Evolutionary conservation across 2,329 filamentous ascomycete species (phyloP), one percentile per base, ranked within the genome.

Genomic region (Epichloe brachyelytri): DNA sequence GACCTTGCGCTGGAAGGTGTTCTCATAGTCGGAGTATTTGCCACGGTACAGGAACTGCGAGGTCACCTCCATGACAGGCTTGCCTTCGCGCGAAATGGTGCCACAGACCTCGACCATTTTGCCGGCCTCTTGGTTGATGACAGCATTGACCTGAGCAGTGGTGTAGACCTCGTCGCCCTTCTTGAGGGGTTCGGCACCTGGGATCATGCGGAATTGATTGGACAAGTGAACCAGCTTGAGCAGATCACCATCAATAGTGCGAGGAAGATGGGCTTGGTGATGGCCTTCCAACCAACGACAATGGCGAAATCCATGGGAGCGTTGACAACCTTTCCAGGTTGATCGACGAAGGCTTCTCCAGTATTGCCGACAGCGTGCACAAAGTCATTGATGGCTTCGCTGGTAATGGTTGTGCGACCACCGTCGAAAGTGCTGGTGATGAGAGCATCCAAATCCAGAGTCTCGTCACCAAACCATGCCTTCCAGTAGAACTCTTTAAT

Each of bases 71-170:
- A 98, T 98, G 56, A 98, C 88, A 5, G 89, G 77, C 66, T 86
- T 70, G 26, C 85, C 85, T 50, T 90, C 82, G 43, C 93, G 85
- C 50, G 79, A 85, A 62, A 98, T 95, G 5, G 93, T 98, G 55
- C 93, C 93, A 62, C 90, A 96, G n/a, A 98, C 91, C 70, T 98
- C 94, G 17, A 98, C 94, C 90, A 98, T 96, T 77, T 98, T 98
- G 46, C 93, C 93, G 54, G 93, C 89, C 14, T 95, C 89, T 68
- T 98, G 90, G 73, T 97, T 98, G 74, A 98, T 85, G 62, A 98
- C 89, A 15, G 93, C 89, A 61, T 98, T 97, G 72, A 98, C 87
- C 67, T 94, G 89, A 43, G 93, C 93, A 51, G 88, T 95, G 3
- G 93, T 97, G 55, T 88, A 83, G 19, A 98, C 80, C 55, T 90